A percentile compares a stretch with the other conserved stretches of the same genome.
Conservation (phyloP, 2,329 filamentous ascomycete genomes). For the Pseudocercospora eumusae region DNA sequence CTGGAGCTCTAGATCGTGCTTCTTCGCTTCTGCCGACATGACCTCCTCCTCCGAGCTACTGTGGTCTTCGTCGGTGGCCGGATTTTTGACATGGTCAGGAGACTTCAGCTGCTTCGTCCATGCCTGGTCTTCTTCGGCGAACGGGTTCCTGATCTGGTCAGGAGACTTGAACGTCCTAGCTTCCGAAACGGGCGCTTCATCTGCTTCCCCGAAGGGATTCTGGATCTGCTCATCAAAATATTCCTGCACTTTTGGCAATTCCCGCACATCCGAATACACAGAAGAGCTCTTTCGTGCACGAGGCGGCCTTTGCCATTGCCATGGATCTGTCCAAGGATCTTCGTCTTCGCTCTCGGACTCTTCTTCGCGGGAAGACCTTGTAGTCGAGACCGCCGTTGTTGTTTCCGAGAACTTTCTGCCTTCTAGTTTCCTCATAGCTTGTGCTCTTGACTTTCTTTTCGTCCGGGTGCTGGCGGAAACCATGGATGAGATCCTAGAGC, state of each 20-base stretch:
- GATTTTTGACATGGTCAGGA: too few relatives aligned
- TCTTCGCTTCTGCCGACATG: background rate
- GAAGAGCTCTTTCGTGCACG: background rate
- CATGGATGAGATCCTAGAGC: background rate
- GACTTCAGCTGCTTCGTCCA: too few relatives aligned
- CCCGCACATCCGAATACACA: background rate
- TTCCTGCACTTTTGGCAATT: background rate
- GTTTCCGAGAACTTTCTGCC: constrained; percentile 6
- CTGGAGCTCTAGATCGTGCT: background rate
- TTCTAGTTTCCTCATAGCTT: constrained; percentile 12
- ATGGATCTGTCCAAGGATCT: constrained; percentile 6
- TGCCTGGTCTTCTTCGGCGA: too few relatives aligned
- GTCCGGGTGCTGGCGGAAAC: constrained; percentile 5
- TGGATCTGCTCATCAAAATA: background rate
- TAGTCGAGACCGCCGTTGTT: background rate
- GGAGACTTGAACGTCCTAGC: too few relatives aligned
- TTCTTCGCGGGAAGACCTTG: too few relatives aligned
- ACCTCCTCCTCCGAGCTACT: too few relatives aligned
- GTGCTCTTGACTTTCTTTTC: constrained; percentile 12
- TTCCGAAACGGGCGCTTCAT: too few relatives aligned
- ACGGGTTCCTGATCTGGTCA: too few relatives aligned
- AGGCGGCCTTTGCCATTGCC: constrained; percentile 2
- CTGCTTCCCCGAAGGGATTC: background rate
- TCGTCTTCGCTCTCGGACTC: constrained; percentile 8
- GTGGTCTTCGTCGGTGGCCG: too few relatives aligned